Evolutionary conservation across 2,329 filamentous ascomycete genomes (phyloP), one percentile per base, ranked within the genome.

Genomic region (Plectosphaerella sp.): DNA sequence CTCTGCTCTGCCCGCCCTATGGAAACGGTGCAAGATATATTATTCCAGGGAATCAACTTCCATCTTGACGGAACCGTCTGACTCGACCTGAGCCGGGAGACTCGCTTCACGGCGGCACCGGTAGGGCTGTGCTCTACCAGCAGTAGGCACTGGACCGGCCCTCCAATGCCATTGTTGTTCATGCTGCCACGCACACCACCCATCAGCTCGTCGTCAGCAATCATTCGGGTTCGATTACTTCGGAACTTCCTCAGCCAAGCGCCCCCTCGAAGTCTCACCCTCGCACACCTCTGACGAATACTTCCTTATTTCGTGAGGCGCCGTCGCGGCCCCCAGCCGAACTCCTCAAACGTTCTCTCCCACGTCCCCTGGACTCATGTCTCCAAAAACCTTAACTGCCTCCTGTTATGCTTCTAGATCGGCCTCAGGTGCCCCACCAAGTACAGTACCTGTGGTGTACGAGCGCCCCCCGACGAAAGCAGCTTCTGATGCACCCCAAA

Each of bases 391-490:
- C 41, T 43, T 43, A 43, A 39, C 16, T 18, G n/a, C n/a, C n/a
- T 5, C n/a, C 41, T 43, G 18, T 20, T 43, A 22, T 43, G 41
- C 41, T 43, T 43, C 41, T 57, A 54, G 54, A 49, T 51, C 1
- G 70, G 89, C 0, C 73, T 97, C 57, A 89, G 87, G 6, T 86
- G 1, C 72, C 41, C 41, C 41, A 43, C 41, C 41, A 22, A 5
- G 10, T 12, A 33, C 22, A 22, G 22, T 3, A 22, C 22, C 22
- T 33, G 8, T 33, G 4, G 8, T 33, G 28, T 33, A 33, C 28
- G 8, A 33, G 28, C 28, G 4, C 8, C 28, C 28, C 16, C 7
- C 41, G 41, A 43, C 41, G 41, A 43, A 43, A 43, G 18, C 41
- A 43, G 41, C 10, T n/a, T 33, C 28, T 33, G 28, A 33, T 33